Conservation (phyloP, 1,139 yeast species). For the Yamadazyma jaroonii region DNA sequence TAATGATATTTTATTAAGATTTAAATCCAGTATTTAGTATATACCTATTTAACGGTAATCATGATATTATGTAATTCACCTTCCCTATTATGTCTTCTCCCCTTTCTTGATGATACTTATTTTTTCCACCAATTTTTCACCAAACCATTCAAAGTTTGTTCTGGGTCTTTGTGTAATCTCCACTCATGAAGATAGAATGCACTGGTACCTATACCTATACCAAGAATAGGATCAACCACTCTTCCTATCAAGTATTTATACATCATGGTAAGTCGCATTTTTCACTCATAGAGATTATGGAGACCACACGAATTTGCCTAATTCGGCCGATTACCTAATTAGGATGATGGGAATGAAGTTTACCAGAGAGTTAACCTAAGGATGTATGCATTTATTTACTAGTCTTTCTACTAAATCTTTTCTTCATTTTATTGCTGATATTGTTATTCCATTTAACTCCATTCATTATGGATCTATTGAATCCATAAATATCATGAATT, state of each 20-base stretch:
- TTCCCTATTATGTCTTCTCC: background rate
- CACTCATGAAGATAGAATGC: slow-evolving; percentile 62
- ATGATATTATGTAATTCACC: background rate
- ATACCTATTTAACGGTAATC: background rate
- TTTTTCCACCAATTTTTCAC: background rate
- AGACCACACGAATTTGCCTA: too few relatives aligned
- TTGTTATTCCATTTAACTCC: slow-evolving; percentile 58
- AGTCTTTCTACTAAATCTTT: slow-evolving; percentile 30
- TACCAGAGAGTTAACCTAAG: too few relatives aligned
- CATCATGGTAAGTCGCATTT: slow-evolving; percentile 20
- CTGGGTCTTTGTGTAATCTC: slow-evolving; percentile 52
- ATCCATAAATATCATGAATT: slow-evolving; percentile 48
- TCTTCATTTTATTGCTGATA: slow-evolving; percentile 50
- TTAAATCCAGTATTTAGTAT: slow-evolving; percentile 22
- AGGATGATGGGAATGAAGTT: too few relatives aligned
- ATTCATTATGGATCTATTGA: slow-evolving; percentile 51
- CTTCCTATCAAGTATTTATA: slow-evolving; percentile 39
- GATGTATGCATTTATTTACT: background rate
- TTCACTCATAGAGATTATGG: background rate
- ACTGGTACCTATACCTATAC: slow-evolving; percentile 53
- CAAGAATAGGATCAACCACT: slow-evolving; percentile 57
- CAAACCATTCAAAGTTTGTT: slow-evolving; percentile 56
- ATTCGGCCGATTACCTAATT: too few relatives aligned
- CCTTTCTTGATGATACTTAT: background rate
- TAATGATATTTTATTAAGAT: slow-evolving; percentile 26